Conservation (phyloP, 2,329 filamentous ascomycete genomes). For the Metarhizium sp. region DNA sequence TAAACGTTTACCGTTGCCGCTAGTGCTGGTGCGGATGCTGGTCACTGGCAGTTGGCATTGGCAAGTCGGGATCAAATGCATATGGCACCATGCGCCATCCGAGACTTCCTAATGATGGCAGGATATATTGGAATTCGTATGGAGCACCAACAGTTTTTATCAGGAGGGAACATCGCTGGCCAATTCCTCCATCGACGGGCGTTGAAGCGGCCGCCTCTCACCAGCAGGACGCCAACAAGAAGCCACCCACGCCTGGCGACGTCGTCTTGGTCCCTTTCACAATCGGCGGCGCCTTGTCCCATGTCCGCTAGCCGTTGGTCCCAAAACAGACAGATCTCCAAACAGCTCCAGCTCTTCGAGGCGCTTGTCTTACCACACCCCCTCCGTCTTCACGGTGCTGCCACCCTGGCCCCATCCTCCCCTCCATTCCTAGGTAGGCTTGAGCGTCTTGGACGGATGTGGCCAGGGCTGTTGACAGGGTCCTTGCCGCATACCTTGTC, state of each 20-base stretch:
- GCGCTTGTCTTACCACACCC: not conserved
- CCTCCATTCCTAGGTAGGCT: not conserved
- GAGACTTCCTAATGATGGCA: not conserved
- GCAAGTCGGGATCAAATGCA: not conserved
- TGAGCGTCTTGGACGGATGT: not conserved
- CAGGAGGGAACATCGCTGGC: not conserved
- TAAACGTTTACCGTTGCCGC: too few relatives aligned
- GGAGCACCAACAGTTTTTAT: not conserved
- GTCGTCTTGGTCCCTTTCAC: too few relatives aligned
- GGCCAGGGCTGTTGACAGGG: not conserved
- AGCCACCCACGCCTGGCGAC: too few relatives aligned
- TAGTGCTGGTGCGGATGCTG: not conserved
- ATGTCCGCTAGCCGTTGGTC: too few relatives aligned
- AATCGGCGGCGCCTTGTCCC: too few relatives aligned
- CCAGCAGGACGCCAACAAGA: not conserved
- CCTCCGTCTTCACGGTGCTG: not conserved
- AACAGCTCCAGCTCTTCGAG: not conserved
- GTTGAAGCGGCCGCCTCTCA: not conserved
- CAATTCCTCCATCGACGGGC: not conserved
- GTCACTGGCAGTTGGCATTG: not conserved
- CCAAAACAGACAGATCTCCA: too few relatives aligned
- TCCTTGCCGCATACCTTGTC: not conserved
- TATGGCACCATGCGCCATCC: not conserved
- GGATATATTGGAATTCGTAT: not conserved
- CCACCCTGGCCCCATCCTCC: not conserved